Conservation (phyloP, 768 basidiomycete genomes). For the Tylopilus balloui region DNA sequence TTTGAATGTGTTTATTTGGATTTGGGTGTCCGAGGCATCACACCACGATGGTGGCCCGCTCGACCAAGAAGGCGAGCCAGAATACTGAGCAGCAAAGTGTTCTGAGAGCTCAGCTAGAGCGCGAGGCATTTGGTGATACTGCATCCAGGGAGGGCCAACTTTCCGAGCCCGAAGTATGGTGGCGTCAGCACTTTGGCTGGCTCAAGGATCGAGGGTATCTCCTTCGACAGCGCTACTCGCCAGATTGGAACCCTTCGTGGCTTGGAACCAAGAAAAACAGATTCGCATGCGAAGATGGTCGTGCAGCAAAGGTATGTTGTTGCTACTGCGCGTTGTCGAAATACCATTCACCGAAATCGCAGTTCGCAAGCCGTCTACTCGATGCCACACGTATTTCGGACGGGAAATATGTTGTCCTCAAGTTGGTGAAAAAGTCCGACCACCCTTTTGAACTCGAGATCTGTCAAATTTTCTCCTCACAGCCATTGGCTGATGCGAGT, state of each 20-base stretch:
- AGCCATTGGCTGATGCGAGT: neutral
- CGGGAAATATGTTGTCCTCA: neutral
- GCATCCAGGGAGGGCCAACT: neutral
- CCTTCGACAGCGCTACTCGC: slow-evolving; percentile 19
- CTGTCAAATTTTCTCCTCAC: neutral
- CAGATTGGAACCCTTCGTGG: slow-evolving; percentile 22
- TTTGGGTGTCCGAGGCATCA: too few species aligned
- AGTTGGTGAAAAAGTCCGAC: neutral
- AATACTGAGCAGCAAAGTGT: too few species aligned
- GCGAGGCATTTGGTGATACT: too few species aligned
- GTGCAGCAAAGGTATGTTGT: neutral
- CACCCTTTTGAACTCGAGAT: neutral
- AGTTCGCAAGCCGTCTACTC: neutral
- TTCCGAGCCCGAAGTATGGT: slow-evolving; percentile 5
- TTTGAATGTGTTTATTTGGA: too few species aligned
- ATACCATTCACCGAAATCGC: slow-evolving; percentile 8
- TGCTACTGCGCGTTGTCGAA: neutral
- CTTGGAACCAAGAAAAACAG: neutral
- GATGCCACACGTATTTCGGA: neutral
- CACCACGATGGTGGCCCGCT: too few species aligned
- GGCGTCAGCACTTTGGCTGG: slow-evolving; percentile 11
- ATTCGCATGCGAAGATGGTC: slow-evolving; percentile 1
- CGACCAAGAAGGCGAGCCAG: neutral
- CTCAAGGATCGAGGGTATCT: slow-evolving; percentile 14
- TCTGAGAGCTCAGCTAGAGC: too few species aligned